Evolutionary conservation across 805 yeast species (phyloP).

Genomic region (Wickerhamiella parazyma): DNA sequence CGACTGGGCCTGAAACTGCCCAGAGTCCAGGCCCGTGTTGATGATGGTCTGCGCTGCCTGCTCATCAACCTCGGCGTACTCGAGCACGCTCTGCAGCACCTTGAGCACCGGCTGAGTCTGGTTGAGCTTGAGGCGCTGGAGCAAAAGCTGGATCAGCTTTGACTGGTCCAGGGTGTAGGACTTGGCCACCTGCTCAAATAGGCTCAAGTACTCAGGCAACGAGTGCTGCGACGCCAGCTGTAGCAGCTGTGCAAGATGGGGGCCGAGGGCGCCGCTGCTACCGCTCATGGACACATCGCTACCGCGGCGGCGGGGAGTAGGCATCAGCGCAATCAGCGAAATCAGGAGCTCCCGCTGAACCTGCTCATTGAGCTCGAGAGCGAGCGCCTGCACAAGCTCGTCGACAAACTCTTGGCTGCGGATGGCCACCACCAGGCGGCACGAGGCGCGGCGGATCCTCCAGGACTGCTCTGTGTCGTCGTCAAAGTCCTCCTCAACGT

Average conservation of each 20-base stretch:
- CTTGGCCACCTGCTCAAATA: not conserved
- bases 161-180: not conserved
- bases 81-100: not conserved
- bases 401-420: not conserved
- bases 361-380: not conserved
- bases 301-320: not conserved
- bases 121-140: not conserved
- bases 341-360: constrained; percentile 5
- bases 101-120: not conserved
- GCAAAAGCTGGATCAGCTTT: not conserved
- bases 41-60: not conserved
- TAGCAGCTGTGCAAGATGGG: not conserved
- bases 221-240: not conserved
- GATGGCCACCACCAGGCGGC: not conserved
- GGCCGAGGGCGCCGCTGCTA: not conserved
- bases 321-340: not conserved
- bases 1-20: not conserved
- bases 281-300: constrained; percentile 3
- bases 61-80: not conserved
- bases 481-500: constrained; percentile 7
- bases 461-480: constrained; percentile 9
- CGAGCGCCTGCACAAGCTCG: not conserved
- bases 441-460: constrained; percentile 5
- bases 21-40: not conserved
- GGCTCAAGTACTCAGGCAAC: not conserved